phyloP scores from a whole-genome alignment of 176 grass and related monocot genomes.

The Bonia amplexicaulis region DNA sequence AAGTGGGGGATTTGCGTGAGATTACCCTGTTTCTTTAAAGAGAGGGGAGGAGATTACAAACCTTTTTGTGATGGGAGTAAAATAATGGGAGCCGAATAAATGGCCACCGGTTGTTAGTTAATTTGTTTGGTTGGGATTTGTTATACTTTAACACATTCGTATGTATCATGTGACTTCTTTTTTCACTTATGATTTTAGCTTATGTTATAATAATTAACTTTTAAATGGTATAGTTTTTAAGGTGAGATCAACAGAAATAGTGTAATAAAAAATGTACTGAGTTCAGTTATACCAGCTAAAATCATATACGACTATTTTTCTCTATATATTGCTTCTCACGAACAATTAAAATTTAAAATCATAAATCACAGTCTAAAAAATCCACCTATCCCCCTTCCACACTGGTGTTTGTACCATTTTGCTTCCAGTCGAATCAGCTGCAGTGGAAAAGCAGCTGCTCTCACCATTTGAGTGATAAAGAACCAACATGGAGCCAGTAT shows the following conservation, averaged over 20 bases:
- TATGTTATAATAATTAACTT: too few relatives aligned
- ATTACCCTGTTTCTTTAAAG: constrained; percentile 20
- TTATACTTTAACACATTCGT: constrained; percentile 13
- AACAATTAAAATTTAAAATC: too few relatives aligned
- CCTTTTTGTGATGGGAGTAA: neutral
- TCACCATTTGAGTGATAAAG: neutral
- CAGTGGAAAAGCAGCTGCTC: neutral
- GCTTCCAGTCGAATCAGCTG: neutral
- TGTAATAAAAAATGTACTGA: too few relatives aligned
- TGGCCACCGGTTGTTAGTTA: neutral
- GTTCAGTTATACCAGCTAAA: too few relatives aligned
- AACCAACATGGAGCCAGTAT: neutral
- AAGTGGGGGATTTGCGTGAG: constrained; percentile 37
- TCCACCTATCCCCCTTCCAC: neutral
- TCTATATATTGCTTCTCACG: too few relatives aligned
- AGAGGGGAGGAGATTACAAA: neutral
- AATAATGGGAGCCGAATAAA: constrained; percentile 35
- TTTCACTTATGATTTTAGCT: too few relatives aligned
- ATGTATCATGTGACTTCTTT: neutral
- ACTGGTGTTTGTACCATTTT: neutral
- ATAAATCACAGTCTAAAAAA: too few relatives aligned
- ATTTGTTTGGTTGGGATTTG: constrained; percentile 24
- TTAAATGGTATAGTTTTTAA: too few relatives aligned
- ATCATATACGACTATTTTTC: too few relatives aligned
- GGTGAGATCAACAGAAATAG: too few relatives aligned